A percentile compares a stretch with the other conserved stretches of the same genome.
These are phyloP conservation scores for Suillus fuscotomentosus DNA, from an alignment of 768 basidiomycete species.

Conservation along the genomic window DNA sequence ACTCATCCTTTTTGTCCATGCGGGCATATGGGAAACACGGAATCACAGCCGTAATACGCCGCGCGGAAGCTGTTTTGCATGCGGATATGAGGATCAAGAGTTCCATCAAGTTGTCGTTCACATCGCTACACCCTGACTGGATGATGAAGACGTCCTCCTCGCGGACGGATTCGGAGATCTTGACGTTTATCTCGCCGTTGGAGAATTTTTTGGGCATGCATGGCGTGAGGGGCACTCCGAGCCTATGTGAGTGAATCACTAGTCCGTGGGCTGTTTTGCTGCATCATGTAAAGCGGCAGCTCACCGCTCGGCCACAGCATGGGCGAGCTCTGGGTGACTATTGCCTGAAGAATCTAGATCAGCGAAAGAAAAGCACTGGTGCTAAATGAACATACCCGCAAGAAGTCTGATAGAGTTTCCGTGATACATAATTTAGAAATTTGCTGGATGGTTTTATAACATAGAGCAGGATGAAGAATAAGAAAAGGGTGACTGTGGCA, in stretches of 20 bases:
- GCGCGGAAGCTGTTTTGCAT: conserved; percentile 94
- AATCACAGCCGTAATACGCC: conserved; percentile 95
- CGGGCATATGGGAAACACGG: conserved; percentile 97
- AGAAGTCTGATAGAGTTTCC: conserved; percentile 78
- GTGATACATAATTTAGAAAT: conserved; percentile 65
- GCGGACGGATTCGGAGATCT: conserved; percentile 91
- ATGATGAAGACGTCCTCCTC: conserved; percentile 99
- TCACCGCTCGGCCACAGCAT: conserved; percentile 95
- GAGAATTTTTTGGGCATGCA: conserved; percentile 89
- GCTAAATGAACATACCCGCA: conserved; percentile 49
- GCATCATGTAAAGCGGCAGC: conserved; percentile 49
- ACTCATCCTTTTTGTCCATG: conserved; percentile 98
- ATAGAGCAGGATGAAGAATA: conserved; percentile 5
- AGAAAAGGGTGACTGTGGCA: conserved; percentile 6
- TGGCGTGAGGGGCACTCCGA: conserved; percentile 83
- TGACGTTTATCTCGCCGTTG: conserved; percentile 94
- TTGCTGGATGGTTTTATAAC: conserved; percentile 6
- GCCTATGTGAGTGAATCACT: conserved; percentile 63
- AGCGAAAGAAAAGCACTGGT: conserved; percentile 9
- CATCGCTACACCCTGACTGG: conserved; percentile 85
- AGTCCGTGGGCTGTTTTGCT: conserved; percentile 41
- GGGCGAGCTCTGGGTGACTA: conserved; percentile 97
- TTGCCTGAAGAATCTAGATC: conserved; percentile 61
- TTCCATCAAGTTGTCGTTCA: conserved; percentile 98
- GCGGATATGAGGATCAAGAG: conserved; percentile 98